Evolutionary conservation across 495 filamentous ascomycete genomes (phyloP).

Genomic region (Cudoniella acicularis): DNA sequence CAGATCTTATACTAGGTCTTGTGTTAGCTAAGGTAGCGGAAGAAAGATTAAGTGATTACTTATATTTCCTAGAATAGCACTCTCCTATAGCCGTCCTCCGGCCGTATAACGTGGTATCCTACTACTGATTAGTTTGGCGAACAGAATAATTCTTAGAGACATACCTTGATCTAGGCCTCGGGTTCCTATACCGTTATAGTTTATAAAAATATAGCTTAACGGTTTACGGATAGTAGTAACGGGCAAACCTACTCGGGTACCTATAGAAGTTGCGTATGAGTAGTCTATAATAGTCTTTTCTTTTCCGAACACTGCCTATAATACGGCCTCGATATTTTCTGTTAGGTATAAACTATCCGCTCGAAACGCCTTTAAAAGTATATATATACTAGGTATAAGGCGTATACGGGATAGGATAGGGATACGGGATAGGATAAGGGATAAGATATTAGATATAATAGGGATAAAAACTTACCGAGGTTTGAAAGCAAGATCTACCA

Average conservation of each 20-base stretch:
- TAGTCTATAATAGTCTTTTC: slow-evolving; percentile 15
- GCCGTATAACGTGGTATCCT: slow-evolving; percentile 15
- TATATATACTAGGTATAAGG: too few species aligned
- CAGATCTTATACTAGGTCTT: slow-evolving; percentile 20
- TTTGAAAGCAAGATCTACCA: slow-evolving; percentile 15
- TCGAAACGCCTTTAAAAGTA: slow-evolving; percentile 14
- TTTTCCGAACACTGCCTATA: slow-evolving; percentile 19
- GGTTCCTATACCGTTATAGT: slow-evolving; percentile 22
- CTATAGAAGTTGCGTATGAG: slow-evolving; percentile 9
- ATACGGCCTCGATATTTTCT: slow-evolving; percentile 12
- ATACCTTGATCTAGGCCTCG: slow-evolving; percentile 12
- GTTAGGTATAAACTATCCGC: slow-evolving; percentile 19
- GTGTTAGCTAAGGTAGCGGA: not conserved
- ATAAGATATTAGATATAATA: too few species aligned
- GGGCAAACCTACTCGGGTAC: slow-evolving; percentile 19
- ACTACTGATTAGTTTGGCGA: not conserved
- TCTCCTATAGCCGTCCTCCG: not conserved
- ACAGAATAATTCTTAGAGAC: not conserved
- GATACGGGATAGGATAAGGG: slow-evolving; percentile 6
- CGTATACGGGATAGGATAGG: too few species aligned
- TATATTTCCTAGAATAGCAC: slow-evolving; percentile 24
- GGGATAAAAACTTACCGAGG: not conserved
- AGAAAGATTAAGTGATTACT: too few species aligned
- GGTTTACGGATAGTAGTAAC: slow-evolving; percentile 20
- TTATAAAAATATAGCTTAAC: slow-evolving; percentile 24